Base-by-base conservation (phyloP, 2,329 filamentous ascomycete genomes). In the Daldinia eschscholtzii region DNA sequence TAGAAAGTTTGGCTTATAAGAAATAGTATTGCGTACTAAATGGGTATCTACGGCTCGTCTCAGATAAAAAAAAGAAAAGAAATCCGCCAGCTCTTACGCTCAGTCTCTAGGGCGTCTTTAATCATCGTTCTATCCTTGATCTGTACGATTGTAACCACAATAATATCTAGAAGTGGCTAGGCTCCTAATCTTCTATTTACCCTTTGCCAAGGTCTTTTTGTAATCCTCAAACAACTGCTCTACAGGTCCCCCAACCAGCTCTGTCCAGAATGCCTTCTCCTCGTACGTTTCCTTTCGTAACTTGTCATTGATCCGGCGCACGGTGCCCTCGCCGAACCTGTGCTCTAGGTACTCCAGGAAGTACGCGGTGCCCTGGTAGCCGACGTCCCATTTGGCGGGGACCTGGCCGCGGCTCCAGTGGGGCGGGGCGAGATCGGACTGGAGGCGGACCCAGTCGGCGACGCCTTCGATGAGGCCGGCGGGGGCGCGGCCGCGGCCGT, bases 291-390 rank as follows among this genome's bases (percentile, higher is more conserved):
- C 82, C n/a, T 81, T 81, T 67, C 89, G 84, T 77, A 97, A 79
- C 71, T 85, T 87, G 76, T 89, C 91, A 76, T 97, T 92, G 57
- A 96, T 79, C 64, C 83, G 85, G 63, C 87, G 82, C 30, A 92
- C 84, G 0, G 87, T 88, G 6, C 87, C 89, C 7, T 79, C 75
- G 0, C 89, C 89, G 72, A 87, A 92, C 55, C 85, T 85, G 39
- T 83, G 79, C 81, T 98, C 94, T 53, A 98, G 81, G 82, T 93
- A 97, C 61, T 96, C 90, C 57, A 98, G 81, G 74, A 98, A 98
- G 79, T 93, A 98, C 0, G 91, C 96, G 6, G 95, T 98, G 72
- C 92, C 88, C 82, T 98, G 91, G 80, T 98, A 98, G 0, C 94
- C 94, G 42, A 86, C 87, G 79, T 97, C 93, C 94, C 94, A 98